A percentile compares a stretch with the other conserved stretches of the same genome.
These are phyloP conservation scores for Spathaspora hagerdaliae DNA, from an alignment of 805 yeast species.

Conservation along the genomic window DNA sequence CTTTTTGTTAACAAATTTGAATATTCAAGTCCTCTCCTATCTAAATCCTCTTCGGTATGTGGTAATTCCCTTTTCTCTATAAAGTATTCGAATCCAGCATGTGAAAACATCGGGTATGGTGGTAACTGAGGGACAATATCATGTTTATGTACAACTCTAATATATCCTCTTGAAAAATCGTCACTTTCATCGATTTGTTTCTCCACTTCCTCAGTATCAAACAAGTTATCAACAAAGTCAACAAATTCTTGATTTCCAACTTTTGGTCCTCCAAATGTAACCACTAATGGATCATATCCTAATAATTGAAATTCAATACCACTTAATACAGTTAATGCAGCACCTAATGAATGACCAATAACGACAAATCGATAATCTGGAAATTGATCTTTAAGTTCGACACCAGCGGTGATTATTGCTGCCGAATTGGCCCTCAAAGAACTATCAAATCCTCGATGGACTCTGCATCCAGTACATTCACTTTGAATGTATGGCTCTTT, in stretches of 20 bases:
- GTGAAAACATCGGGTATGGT: slow-evolving; percentile 40
- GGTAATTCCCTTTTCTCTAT: slow-evolving; percentile 40
- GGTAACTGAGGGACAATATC: slow-evolving; percentile 63
- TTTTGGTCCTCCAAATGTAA: slow-evolving; percentile 63
- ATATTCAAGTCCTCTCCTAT: slow-evolving; percentile 8
- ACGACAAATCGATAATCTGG: slow-evolving; percentile 50
- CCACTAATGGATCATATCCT: slow-evolving; percentile 52
- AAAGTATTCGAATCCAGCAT: slow-evolving; percentile 50
- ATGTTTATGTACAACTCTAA: slow-evolving; percentile 53
- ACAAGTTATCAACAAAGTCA: slow-evolving; percentile 48
- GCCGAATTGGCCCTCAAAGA: slow-evolving; percentile 41
- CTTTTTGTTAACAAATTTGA: not conserved
- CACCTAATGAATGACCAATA: slow-evolving; percentile 77
- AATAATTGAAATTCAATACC: slow-evolving; percentile 57
- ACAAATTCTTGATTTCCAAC: slow-evolving; percentile 53
- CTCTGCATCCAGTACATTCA: slow-evolving; percentile 48
- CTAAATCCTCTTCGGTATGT: slow-evolving; percentile 20
- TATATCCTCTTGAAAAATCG: slow-evolving; percentile 35
- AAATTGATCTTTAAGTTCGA: slow-evolving; percentile 26
- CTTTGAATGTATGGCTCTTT: slow-evolving; percentile 1
- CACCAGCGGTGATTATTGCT: slow-evolving; percentile 32
- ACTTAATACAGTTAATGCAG: slow-evolving; percentile 59
- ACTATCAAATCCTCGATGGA: slow-evolving; percentile 62
- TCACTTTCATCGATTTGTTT: slow-evolving; percentile 16
- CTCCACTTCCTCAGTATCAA: slow-evolving; percentile 32